phyloP scores from a whole-genome alignment of 306 rosid genomes.

The Ormosia semicastrata region DNA sequence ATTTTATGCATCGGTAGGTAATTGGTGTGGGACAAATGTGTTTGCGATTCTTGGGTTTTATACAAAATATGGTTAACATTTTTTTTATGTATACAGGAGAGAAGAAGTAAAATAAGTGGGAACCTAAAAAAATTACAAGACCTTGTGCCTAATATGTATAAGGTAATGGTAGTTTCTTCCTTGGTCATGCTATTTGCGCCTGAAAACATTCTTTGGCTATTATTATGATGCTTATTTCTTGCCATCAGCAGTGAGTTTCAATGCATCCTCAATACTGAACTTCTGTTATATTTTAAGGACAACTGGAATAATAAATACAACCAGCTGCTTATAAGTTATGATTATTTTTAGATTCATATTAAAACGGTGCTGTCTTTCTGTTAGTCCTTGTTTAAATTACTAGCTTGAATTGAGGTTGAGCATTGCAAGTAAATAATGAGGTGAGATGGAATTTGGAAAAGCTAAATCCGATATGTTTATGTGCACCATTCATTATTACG shows the following conservation, averaged over 20 bases:
- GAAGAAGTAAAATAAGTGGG: conserved; percentile 90
- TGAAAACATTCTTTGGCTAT: neutral
- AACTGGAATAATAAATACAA: neutral
- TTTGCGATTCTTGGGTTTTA: neutral
- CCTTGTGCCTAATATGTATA: conserved; percentile 95
- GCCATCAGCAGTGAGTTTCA: neutral
- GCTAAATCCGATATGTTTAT: too few relatives aligned
- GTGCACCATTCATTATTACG: too few relatives aligned
- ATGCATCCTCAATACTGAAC: neutral
- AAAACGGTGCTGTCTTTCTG: neutral
- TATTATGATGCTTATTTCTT: neutral
- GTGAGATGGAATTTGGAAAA: too few relatives aligned
- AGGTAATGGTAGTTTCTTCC: conserved; percentile 44
- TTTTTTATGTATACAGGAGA: conserved; percentile 49
- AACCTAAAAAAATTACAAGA: conserved; percentile 87
- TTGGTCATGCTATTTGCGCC: neutral
- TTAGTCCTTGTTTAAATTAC: neutral
- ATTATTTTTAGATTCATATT: neutral
- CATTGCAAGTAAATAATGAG: too few relatives aligned
- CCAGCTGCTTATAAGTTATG: neutral
- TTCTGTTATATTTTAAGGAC: neutral
- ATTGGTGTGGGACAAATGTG: neutral
- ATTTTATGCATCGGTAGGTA: neutral
- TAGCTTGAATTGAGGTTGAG: neutral
- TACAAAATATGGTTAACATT: neutral